These are phyloP conservation scores for Penicillium paradoxum DNA, from an alignment of 495 filamentous ascomycete genomes.

Conservation along the genomic window DNA sequence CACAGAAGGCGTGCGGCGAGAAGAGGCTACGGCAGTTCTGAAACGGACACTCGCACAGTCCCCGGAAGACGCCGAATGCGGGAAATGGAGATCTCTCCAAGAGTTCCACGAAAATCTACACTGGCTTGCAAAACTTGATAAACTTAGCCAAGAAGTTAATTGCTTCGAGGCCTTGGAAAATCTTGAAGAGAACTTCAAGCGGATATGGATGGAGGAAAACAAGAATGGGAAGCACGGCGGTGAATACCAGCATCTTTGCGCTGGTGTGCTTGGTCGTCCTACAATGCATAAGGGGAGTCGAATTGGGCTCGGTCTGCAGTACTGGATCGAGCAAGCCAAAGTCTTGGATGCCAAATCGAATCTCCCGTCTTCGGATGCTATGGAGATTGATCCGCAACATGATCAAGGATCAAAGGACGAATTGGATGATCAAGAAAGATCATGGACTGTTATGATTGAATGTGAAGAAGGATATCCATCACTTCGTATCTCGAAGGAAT, in stretches of 20 bases:
- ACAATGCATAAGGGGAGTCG: conserved; percentile 67
- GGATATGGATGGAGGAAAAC: conserved; percentile 47
- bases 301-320: conserved; percentile 76
- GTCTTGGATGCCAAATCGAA: conserved; percentile 35
- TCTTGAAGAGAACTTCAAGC: conserved; percentile 66
- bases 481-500: conserved; percentile 44
- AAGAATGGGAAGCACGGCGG: conserved; percentile 42
- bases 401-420: conserved; percentile 14
- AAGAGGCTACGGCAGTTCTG: conserved; percentile 48
- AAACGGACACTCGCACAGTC: conserved; percentile 45
- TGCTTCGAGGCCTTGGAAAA: conserved; percentile 87
- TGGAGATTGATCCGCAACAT: conserved; percentile 33
- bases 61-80: conserved; percentile 33
- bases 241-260: conserved; percentile 46
- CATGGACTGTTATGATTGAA: conserved; percentile 40
- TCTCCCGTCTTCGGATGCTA: conserved; percentile 32
- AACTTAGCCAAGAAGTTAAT: conserved; percentile 74
- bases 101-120: conserved; percentile 77
- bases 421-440: conserved; percentile 18
- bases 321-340: conserved; percentile 68
- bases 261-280: conserved; percentile 63
- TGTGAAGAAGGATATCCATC: conserved; percentile 48
- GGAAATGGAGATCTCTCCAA: conserved; percentile 54
- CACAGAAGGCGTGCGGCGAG: conserved; percentile 37
- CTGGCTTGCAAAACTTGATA: conserved; percentile 71